phyloP scores from a whole-genome alignment of 176 grass and related monocot genomes.

The Otatea glauca region DNA sequence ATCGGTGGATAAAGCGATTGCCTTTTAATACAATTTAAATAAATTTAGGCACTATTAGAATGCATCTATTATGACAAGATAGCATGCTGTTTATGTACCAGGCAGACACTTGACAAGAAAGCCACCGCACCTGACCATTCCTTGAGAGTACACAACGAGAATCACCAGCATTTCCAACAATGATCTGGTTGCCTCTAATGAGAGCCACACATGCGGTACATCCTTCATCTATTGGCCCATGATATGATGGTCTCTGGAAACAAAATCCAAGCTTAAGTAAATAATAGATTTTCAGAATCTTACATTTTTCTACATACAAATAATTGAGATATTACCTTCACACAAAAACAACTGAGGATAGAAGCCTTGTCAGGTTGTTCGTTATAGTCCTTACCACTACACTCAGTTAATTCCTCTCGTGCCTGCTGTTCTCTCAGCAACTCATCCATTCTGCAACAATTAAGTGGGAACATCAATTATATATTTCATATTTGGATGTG shows the following conservation, averaged over 20 bases:
- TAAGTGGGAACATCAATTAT: not conserved
- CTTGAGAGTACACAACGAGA: constrained; percentile 56
- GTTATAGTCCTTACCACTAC: not conserved
- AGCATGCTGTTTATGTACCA: constrained; percentile 22
- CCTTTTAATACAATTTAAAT: constrained; percentile 29
- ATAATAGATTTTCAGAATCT: not conserved
- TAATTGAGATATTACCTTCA: constrained; percentile 41
- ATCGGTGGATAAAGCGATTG: constrained; percentile 38
- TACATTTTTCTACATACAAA: constrained; percentile 23
- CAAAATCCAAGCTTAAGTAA: constrained; percentile 31
- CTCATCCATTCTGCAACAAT: constrained; percentile 52
- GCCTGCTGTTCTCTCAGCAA: constrained; percentile 21
- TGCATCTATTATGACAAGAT: constrained; percentile 26
- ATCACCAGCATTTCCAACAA: constrained; percentile 62
- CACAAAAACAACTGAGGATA: not conserved
- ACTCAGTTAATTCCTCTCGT: constrained; percentile 35
- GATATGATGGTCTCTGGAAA: constrained; percentile 21
- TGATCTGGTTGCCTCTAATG: constrained; percentile 49
- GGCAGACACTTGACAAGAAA: constrained; percentile 2
- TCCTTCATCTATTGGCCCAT: constrained; percentile 33
- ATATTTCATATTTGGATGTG: constrained; percentile 14
- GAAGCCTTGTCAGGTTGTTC: not conserved
- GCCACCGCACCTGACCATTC: constrained; percentile 40
- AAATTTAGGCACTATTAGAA: constrained; percentile 29
- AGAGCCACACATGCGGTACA: constrained; percentile 53